These are phyloP conservation scores for Cerrena zonata DNA, from an alignment of 1,284 basidiomycete species.

Conservation along the genomic window DNA sequence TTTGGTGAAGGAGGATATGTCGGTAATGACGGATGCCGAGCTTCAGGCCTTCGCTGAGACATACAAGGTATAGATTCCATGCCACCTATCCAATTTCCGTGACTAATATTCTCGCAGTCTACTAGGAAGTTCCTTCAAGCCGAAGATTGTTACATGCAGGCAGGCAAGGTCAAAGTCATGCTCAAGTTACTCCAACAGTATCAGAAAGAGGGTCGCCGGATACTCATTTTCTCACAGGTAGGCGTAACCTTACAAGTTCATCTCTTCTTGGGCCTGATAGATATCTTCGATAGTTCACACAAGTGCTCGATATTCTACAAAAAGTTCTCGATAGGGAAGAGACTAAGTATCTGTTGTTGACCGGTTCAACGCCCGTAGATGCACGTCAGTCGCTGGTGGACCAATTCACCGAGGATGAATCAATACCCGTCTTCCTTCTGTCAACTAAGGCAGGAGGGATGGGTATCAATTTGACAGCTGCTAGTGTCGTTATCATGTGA, in stretches of 20 bases:
- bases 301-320: slow-evolving; percentile 90
- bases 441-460: slow-evolving; percentile 94
- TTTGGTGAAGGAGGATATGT: slow-evolving; percentile 86
- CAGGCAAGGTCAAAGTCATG: slow-evolving; percentile 83
- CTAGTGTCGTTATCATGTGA: slow-evolving; percentile 86
- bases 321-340: slow-evolving; percentile 73
- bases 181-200: slow-evolving; percentile 71
- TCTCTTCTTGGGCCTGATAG: too few relatives aligned
- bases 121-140: slow-evolving; percentile 74
- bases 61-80: slow-evolving; percentile 71
- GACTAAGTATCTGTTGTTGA: slow-evolving; percentile 84
- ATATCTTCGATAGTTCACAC: slow-evolving; percentile 71
- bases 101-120: slow-evolving; percentile 50
- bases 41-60: slow-evolving; percentile 75
- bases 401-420: slow-evolving; percentile 89
- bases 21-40: slow-evolving; percentile 93
- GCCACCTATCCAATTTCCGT: not conserved
- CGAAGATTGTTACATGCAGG: slow-evolving; percentile 75
- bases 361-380: slow-evolving; percentile 91
- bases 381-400: slow-evolving; percentile 91
- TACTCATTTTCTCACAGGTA: slow-evolving; percentile 91
- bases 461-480: slow-evolving; percentile 89
- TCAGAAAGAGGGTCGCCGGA: slow-evolving; percentile 66
- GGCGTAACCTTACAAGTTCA: slow-evolving; percentile 13
- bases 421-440: slow-evolving; percentile 89